Evolutionary conservation across 192 early-diverging fungal species (phyloP), one percentile per base, ranked within the genome.

Genomic region (Coemansia nantahalensis): DNA sequence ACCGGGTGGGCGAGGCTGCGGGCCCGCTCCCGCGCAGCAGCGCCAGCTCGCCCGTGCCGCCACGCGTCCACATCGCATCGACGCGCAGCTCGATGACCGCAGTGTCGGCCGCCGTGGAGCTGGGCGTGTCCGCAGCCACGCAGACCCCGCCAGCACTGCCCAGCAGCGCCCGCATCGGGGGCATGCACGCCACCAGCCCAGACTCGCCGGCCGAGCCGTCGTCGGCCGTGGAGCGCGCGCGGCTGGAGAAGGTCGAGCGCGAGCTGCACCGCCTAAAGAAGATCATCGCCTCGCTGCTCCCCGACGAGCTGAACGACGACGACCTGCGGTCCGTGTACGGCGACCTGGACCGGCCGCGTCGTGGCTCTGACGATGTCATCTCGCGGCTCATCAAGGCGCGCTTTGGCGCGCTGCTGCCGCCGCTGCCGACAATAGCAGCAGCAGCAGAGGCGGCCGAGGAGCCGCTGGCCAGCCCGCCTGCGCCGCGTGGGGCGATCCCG

Each of bases 251-350:
- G 33, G 71, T 75, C 4, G 71, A 75, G 44, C 71, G 65, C 8
- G 71, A 75, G 49, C 49, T 75, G 38, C 63, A 59, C 26, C 54
- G 60, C 42, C 46, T 75, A 8, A 75, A 75, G 26, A 66, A 62
- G 36, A 75, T 75, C 30, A 68, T 75, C 10, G 71, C 71, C 10
- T 62, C 71, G 40, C 36, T 75, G 39, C 38, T 75, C 1, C 71
- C 71, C 7, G 61, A 67, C 0, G 71, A 64, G 40, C 59, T 75
- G 16, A 62, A 74, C 39, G 71, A 68, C 35, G 71, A 75, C 30
- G 71, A 75, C 34, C 51, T 75, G 55, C 55, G 57, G 28, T 75
- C 71, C 16, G 71, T 75, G 10, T 73, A 73, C 21, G 69, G 69
- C 18, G 69, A 65, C 24, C 19, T 65, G 39, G 69, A 65, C 7